These are phyloP conservation scores for Fraxinus angustifolia DNA, from an alignment of 305 asterid genomes.

Conservation along the genomic window DNA sequence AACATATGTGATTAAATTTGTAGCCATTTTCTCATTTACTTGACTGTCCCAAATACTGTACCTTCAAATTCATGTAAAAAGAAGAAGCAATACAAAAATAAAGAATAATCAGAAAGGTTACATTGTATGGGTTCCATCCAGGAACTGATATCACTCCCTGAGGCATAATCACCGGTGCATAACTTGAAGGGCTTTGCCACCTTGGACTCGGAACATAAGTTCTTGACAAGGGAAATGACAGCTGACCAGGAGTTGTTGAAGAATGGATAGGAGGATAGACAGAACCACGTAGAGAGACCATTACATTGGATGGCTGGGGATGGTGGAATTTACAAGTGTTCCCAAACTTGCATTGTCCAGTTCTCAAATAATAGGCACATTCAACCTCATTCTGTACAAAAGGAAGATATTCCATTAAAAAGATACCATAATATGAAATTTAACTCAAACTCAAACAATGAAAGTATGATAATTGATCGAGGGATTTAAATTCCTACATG, in stretches of 20 bases:
- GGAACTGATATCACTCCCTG: slow-evolving; percentile 86
- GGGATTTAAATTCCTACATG: neutral
- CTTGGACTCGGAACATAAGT: slow-evolving; percentile 80
- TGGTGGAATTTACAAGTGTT: slow-evolving; percentile 94
- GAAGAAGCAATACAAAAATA: slow-evolving; percentile 15
- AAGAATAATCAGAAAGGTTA: slow-evolving; percentile 40
- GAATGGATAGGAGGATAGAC: slow-evolving; percentile 81
- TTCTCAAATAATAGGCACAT: slow-evolving; percentile 86
- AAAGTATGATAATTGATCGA: neutral
- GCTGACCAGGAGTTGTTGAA: slow-evolving; percentile 71
- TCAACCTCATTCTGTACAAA: slow-evolving; percentile 68
- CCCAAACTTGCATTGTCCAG: slow-evolving; percentile 94
- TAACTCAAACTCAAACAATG: neutral
- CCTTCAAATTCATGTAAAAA: slow-evolving; percentile 6
- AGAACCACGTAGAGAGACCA: slow-evolving; percentile 86
- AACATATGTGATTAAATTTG: slow-evolving; percentile 14
- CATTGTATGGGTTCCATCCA: slow-evolving; percentile 82
- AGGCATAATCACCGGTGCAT: slow-evolving; percentile 76
- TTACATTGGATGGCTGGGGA: slow-evolving; percentile 89
- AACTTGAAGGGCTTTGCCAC: slow-evolving; percentile 93
- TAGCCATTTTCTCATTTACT: slow-evolving; percentile 3
- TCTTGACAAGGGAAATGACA: slow-evolving; percentile 67
- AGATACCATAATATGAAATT: neutral
- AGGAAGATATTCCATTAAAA: slow-evolving; percentile 26
- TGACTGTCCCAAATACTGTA: neutral